Base-by-base conservation (phyloP, 208 protist species). In the Wallacemonas sp. region DNA sequence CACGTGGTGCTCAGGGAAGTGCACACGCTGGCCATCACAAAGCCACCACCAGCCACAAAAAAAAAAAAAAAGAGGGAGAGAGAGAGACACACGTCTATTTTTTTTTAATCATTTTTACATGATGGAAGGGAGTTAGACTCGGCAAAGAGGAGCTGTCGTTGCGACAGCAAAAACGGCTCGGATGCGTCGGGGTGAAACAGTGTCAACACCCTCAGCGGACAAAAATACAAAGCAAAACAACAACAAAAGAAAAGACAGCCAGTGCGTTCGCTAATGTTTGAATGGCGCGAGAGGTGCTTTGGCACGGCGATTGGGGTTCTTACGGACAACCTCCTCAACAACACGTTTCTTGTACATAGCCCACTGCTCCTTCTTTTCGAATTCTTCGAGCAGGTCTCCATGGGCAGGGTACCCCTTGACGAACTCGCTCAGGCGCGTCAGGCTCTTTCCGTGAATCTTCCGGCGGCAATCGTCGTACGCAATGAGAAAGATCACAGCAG, bases 361-460 rank as follows among this genome's bases (percentile, higher is more conserved):
- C 81, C 81, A 88, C 34, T 65, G 65, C 31, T 68, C 39, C 47
- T 84, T 71, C 17, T 69, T 63, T 38, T 79, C 65, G 66, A 77
- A 88, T 47, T 85, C 75, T 2, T 77, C 59, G 28, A 70, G 68
- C 28, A 89, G 38, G 59, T 83, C 76, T 5, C 77, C 70, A 28
- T 82, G 62, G 1, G 82, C 70, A 11, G 79, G 82, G 28, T 89
- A 89, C 44, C 82, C 79, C 31, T 83, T 89, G 6, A 66, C 62
- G 66, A 75, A 86, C 63, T 84, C 82, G 19, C 58, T 38, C 21
- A 89, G 60, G 24, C 76, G 47, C 12, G 71, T 72, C 21, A 81
- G 64, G 2, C 62, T 59, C 21, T 46, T 31, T 9, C 68, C 68
- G 28, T 49, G 59, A 60, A 89, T 66, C 2, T 60, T 34, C 8